Base-by-base conservation (phyloP, 148 eudicot genomes). In the Oxyria digyna region DNA sequence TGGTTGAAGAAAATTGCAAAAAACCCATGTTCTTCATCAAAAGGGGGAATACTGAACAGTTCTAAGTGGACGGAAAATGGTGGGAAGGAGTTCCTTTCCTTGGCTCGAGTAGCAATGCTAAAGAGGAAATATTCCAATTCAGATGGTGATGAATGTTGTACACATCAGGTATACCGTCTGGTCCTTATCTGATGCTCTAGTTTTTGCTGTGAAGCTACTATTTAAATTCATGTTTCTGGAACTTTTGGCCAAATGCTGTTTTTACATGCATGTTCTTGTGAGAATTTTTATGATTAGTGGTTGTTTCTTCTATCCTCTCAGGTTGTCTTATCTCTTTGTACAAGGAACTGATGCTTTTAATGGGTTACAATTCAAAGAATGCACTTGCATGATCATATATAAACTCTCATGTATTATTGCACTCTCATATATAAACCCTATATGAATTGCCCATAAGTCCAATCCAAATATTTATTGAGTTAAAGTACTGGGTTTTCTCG, bases 1-100 rank as follows among this genome's bases (percentile, higher is more conserved):
- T 93, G 98, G 98, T 62, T 89, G 69, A 71, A 15, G 31, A 50
- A 83, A 46, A 81, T 75, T 42, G 89, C 98, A 12, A 85, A 78
- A 69, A 73, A 75, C 74, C 79, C 96, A 57, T 45, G 74, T 74
- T 74, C 83, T 72, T 74, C 74, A 33, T 74, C 82, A 62, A 72
- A 77, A 17, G 85, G 85, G 73, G 62, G 18, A 27, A 12, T 72
- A 32, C 80, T 76, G 4, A 81, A 74, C 21, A 55, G 74, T 72
- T 78, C 83, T 12, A 77, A 48, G 40, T 74, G 87, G 82, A 84
- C 77, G 63, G 80, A 76, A 31, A 59, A 55, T 54, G 69, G 69
- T 32, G 67, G 48, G 21, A 69, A 80, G 4, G 83, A 82, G 24
- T 75, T 75, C 24, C 52, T 83, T 85, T 74, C 72, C 29, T 65